A percentile compares a stretch with the other conserved stretches of the same genome.
phyloP scores from a whole-genome alignment of 768 basidiomycete genomes.

The Rhodotorula sphaerocarpa region DNA sequence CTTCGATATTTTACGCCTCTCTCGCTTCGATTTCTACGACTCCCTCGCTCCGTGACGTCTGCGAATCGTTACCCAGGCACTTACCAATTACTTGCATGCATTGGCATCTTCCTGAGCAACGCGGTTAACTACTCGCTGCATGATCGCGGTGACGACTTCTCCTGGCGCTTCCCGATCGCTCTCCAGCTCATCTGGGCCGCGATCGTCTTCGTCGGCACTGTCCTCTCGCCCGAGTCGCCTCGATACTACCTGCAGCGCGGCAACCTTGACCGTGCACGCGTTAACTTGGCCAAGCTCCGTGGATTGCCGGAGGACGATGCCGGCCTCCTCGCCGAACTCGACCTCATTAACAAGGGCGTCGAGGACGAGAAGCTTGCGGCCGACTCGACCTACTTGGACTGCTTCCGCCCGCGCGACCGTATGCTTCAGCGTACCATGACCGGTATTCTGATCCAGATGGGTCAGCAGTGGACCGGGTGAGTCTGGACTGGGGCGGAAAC shows the following conservation, averaged over 20 bases:
- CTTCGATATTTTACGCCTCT: too few species aligned
- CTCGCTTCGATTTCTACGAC: too few species aligned
- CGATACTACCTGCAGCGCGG: slow-evolving; percentile 29
- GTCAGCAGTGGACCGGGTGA: slow-evolving; percentile 32
- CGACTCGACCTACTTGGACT: slow-evolving; percentile 21
- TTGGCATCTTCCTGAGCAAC: slow-evolving; percentile 57
- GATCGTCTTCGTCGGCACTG: slow-evolving; percentile 21
- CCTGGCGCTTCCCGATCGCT: slow-evolving; percentile 29
- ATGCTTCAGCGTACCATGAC: slow-evolving; percentile 33
- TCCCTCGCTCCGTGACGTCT: too few species aligned
- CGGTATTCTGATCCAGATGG: slow-evolving; percentile 33
- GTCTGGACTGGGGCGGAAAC: too few species aligned
- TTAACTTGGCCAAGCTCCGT: slow-evolving; percentile 47
- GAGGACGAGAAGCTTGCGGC: slow-evolving; percentile 24
- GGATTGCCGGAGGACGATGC: slow-evolving; percentile 42
- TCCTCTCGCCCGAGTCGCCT: slow-evolving; percentile 29
- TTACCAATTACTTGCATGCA: slow-evolving; percentile 79
- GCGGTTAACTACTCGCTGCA: slow-evolving; percentile 30
- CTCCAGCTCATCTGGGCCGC: slow-evolving; percentile 27
- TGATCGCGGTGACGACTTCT: slow-evolving; percentile 19
- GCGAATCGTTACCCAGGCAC: too few species aligned
- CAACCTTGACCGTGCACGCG: slow-evolving; percentile 24
- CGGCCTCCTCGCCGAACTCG: slow-evolving; percentile 43
- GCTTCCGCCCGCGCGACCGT: slow-evolving; percentile 26
- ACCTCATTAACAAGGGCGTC: slow-evolving; percentile 8